Base-by-base conservation (phyloP, 768 basidiomycete genomes). In the Lepiota brunneoincarnata region DNA sequence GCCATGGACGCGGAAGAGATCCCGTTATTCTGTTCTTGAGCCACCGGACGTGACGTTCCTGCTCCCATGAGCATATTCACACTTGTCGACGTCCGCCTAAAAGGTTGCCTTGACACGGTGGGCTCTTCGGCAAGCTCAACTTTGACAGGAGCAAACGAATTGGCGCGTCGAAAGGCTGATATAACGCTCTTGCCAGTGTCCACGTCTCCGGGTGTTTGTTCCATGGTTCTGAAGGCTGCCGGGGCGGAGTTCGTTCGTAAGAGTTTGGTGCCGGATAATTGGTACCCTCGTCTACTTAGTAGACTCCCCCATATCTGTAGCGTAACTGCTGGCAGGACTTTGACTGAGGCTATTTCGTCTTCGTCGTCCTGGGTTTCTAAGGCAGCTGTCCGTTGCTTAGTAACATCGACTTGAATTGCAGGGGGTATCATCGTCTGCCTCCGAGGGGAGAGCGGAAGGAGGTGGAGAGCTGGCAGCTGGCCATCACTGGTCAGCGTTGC, bases 271-370 rank as follows among this genome's bases (percentile, higher is more conserved):
- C 73, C 75, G 17, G 77, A 68, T 51, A 89, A 67, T 58, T 83
- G 78, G 66, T 85, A 89, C 9, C 89, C 89, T 7, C 89, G 79
- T 23, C 79, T 72, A 52, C 80, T 77, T 24, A 91, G 77, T 21
- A 91, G 80, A 57, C 78, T 78, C 46, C 80, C 75, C 89, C 89
- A 91, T 6, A 91, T 75, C 54, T 84, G 81, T 38, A 87, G 73
- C 1, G 84, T 86, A 2, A 83, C 75, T 0, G 75, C 75, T 0
- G 85, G 85, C 1, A 82, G 70, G n/a, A 84, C 83, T 49, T 75
- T 80, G 10, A 82, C 72, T 15, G 77, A 67, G 0, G 79, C 81
- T 0, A 79, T 71, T 61, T 85, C 84, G 46, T 85, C 86, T 44
- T 86, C 59, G 46, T 86, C 86, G 39, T 86, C 59, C 28, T 58